Base-by-base conservation (phyloP, 2,329 filamentous ascomycete species). In the Fusarium continuum region DNA sequence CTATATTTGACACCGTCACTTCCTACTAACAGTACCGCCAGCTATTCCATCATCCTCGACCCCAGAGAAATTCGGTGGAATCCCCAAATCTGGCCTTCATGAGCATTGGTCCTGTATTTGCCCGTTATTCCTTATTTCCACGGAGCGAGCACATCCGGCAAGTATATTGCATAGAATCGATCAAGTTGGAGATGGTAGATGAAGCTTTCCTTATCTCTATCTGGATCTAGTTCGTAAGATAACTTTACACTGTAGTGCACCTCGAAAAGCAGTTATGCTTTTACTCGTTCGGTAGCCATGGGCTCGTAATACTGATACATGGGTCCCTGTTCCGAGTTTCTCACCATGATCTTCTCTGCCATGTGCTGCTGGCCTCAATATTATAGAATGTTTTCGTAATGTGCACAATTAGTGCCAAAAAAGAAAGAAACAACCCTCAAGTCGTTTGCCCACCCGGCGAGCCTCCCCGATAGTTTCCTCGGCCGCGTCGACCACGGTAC, bases 401-500 rank as follows among this genome's bases (percentile, higher is more conserved):
- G 29, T 28, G 10, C 14, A 4, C 25, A 5, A 32, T 20, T 22
- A 9, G 16, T 51, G 23, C n/a, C n/a, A n/a, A n/a, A n/a, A n/a
- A n/a, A n/a, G n/a, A n/a, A n/a, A n/a, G 13, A n/a, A 39, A 16
- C 22, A 28, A 16, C 16, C 17, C 29, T 67, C 31, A 59, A 17
- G 51, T 31, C 34, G 38, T 20, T 31, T 55, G 45, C 13, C 35
- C 11, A 22, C 19, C 40, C 32, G 32, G 51, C 26, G 44, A 26
- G 13, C 46, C 44, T 38, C 54, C 47, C 17, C 66, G 64, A 48
- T 48, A 46, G 22, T 32, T 45, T 43, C 64, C 66, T 45, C 72
- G 69, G 20, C 65, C 64, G n/a, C 72, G 67, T 38, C 70, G 71
- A 20, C 70, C 70, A 25, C 72, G 71, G 29, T 58, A 52, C 61